Base-by-base conservation (phyloP, 2,329 filamentous ascomycete species). In the Colletotrichum musae region DNA sequence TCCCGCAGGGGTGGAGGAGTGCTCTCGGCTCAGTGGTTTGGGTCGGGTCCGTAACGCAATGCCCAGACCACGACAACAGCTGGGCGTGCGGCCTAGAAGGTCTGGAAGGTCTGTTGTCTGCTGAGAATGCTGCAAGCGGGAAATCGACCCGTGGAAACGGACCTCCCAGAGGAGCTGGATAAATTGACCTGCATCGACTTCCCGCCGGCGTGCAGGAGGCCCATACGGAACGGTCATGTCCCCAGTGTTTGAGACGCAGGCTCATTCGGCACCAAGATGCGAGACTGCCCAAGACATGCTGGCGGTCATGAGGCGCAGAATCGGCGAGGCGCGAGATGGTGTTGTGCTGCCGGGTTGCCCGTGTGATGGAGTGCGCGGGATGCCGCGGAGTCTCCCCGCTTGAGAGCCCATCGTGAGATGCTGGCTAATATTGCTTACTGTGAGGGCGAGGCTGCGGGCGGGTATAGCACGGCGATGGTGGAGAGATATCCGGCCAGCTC, bases 61-160 rank as follows among this genome's bases (percentile, higher is more conserved):
- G 66, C 53, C 61, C 24, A 59, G 61, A 26, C 66, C 54, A 56
- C 45, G 15, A 69, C 24, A 26, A 21, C 50, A 32, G 51, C 60
- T 50, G 43, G 62, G 43, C 61, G 51, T 47, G 41, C 24, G 62
- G 50, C 48, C 54, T 69, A 54, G 61, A 60, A 59, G 48, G 61
- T 48, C 61, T 68, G 41, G 60, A 65, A 65, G 41, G 45, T 21
- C 48, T 60, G 21, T 56, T 69, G 62, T 69, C 48, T 69, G 66
- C 61, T 59, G 62, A 66, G 62, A 57, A 51, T 57, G 62, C 62
- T 69, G 66, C 66, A 69, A 60, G 56, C 62, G 66, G 62, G 26
- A 59, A 26, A 52, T 32, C 24, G 26, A 28, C 43, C 50, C 51
- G 51, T 51, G 18, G n/a, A 69, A 69, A 60, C 18, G 47, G 50